A percentile compares a stretch with the other conserved stretches of the same genome.
Evolutionary conservation across 2,329 filamentous ascomycete species (phyloP).

Genomic region (Fusarium chaquense): DNA sequence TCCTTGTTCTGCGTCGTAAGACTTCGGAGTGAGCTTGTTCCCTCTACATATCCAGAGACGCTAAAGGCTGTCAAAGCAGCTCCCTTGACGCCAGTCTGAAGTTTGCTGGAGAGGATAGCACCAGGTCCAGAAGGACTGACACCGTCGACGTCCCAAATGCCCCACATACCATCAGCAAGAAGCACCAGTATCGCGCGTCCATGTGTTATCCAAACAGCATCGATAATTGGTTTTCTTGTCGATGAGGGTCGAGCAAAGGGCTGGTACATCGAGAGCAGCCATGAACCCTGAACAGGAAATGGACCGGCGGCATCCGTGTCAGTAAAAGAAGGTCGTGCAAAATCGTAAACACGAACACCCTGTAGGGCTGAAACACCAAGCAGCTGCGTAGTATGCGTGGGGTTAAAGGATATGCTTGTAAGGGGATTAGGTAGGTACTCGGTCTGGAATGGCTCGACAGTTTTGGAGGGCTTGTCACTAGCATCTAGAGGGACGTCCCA

Average conservation of each 20-base stretch:
- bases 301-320: slow-evolving; percentile 64
- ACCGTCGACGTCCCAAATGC: slow-evolving; percentile 75
- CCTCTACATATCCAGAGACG: slow-evolving; percentile 70
- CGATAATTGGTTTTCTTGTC: slow-evolving; percentile 70
- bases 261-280: slow-evolving; percentile 72
- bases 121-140: slow-evolving; percentile 60
- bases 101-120: slow-evolving; percentile 61
- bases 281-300: slow-evolving; percentile 70
- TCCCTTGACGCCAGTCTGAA: slow-evolving; percentile 65
- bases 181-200: slow-evolving; percentile 70
- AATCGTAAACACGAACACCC: slow-evolving; percentile 73
- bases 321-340: slow-evolving; percentile 62
- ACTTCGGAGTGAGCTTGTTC: slow-evolving; percentile 66
- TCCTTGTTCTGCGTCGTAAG: slow-evolving; percentile 52
- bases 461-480: slow-evolving; percentile 48
- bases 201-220: slow-evolving; percentile 71
- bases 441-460: slow-evolving; percentile 67
- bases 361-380: slow-evolving; percentile 67
- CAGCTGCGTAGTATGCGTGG: slow-evolving; percentile 68
- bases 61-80: slow-evolving; percentile 70
- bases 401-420: slow-evolving; percentile 70
- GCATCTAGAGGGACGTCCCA: slow-evolving; percentile 68
- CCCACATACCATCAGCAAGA: slow-evolving; percentile 74
- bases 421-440: slow-evolving; percentile 69
- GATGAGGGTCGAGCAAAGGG: slow-evolving; percentile 64